Evolutionary conservation across 805 yeast genomes (phyloP), one percentile per base, ranked within the genome.

Genomic region (Alloascoidea africana): DNA sequence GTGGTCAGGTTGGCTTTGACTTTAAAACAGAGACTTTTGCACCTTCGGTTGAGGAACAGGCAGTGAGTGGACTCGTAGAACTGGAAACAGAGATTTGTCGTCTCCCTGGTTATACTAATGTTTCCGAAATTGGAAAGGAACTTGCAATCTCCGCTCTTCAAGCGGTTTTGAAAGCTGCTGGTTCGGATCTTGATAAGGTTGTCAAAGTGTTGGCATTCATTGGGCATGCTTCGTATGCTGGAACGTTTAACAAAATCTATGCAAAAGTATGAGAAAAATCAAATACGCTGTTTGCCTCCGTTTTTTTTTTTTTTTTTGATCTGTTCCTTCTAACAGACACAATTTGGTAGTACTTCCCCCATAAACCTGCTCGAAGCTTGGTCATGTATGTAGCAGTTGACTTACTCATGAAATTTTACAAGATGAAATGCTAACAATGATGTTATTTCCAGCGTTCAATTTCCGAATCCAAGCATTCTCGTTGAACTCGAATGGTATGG

Each of bases 151-250:
- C 52, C 33, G 67, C 64, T 45, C 53, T 70, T 41, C 54, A 59
- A 41, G 54, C 48, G 2, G 62, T 65, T 4, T 53, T 72, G 36
- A 54, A 55, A 34, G 59, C 60, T 2, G 51, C 68, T 32, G 74
- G 73, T 3, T 59, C 73, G 0, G 60, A 68, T 3, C 32, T 62
- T 5, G 70, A 62, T 38, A 58, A 58, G 38, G 67, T 66, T 4
- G 48, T 70, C 46, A 72, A 72, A 50, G 73, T 69, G 0, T 49
- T 68, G 38, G 55, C 69, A 42, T 69, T 70, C 48, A 61, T 72
- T 37, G 53, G 60, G 17, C 60, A 69, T 43, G 56, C 62, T 17
- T 50, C 55, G 18, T 62, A 66, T 44, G 63, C 66, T 14, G 48
- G 60, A 4, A 51, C 46, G 17, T 59, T 71, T 44, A 71, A 71